phyloP scores from a whole-genome alignment of 192 early-diverging fungal genomes.

The Rhizophagus clarus region DNA sequence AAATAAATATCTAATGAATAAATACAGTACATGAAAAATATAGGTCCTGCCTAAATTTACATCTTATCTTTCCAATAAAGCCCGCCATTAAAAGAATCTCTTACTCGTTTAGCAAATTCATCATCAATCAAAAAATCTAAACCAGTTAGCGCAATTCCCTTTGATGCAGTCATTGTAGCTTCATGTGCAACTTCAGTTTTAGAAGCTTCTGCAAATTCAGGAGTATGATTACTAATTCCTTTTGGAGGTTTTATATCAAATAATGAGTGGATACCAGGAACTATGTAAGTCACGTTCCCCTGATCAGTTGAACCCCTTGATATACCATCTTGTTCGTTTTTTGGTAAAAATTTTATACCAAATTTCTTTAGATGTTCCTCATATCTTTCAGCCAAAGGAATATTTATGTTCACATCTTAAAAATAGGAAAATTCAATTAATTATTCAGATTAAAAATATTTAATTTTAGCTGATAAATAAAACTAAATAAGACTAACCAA shows the following conservation, averaged over 20 bases:
- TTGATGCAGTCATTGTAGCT: constrained; percentile 55
- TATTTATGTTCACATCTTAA: constrained; percentile 4
- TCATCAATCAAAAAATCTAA: constrained; percentile 53
- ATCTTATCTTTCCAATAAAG: too few species aligned
- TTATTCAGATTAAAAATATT: constrained; percentile 29
- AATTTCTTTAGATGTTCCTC: constrained; percentile 44
- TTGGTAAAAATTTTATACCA: constrained; percentile 36
- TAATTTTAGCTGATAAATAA: constrained; percentile 19
- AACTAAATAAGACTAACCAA: constrained; percentile 63
- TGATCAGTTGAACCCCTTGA: constrained; percentile 65
- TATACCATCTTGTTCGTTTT: constrained; percentile 28
- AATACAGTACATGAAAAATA: too few species aligned
- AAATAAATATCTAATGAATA: too few species aligned
- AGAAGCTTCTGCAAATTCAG: constrained; percentile 60
- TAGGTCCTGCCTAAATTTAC: too few species aligned
- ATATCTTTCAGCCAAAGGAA: constrained; percentile 31
- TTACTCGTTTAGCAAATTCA: constrained; percentile 47
- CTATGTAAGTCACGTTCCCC: constrained; percentile 67
- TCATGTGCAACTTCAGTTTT: constrained; percentile 60
- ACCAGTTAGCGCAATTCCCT: constrained; percentile 53
- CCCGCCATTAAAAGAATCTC: constrained; percentile 32
- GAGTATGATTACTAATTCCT: constrained; percentile 55
- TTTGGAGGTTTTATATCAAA: constrained; percentile 33
- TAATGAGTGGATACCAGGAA: constrained; percentile 54
- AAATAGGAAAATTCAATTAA: constrained; percentile 13